Percentiles rank a stretch among this genome's conserved stretches.
Evolutionary conservation across 257 asterid species (phyloP).

Genomic region (Linderniella brevidens): DNA sequence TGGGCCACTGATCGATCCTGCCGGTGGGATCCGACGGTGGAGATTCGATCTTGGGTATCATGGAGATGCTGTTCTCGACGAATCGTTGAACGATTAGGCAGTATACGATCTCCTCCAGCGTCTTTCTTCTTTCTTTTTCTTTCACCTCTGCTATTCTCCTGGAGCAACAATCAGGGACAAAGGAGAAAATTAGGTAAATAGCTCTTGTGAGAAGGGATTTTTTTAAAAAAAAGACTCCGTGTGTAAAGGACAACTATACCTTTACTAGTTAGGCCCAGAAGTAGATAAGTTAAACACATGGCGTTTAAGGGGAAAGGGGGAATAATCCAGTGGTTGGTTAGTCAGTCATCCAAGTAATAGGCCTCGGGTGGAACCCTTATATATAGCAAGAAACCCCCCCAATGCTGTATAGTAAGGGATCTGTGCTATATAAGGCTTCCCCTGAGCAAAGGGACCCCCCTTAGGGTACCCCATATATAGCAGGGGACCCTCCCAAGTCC

Average conservation of each 20-base stretch:
- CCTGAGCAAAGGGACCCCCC: too few species aligned
- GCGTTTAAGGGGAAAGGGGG: too few species aligned
- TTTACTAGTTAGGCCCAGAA: too few species aligned
- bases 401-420: too few species aligned
- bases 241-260: not conserved
- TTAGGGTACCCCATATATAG: too few species aligned
- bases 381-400: too few species aligned
- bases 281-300: too few species aligned
- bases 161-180: conserved; percentile 17
- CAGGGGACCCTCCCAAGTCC: too few species aligned
- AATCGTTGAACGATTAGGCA: conserved; percentile 71
- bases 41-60: conserved; percentile 58
- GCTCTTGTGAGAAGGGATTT: not conserved
- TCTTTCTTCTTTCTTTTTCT: conserved; percentile 67
- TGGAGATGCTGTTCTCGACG: conserved; percentile 37
- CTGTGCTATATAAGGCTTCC: too few species aligned
- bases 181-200: conserved; percentile 3
- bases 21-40: conserved; percentile 57
- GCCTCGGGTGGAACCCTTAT: too few species aligned
- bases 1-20: conserved; percentile 76
- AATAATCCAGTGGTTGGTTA: too few species aligned
- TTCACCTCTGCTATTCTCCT: conserved; percentile 91
- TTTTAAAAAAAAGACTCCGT: not conserved
- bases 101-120: conserved; percentile 63
- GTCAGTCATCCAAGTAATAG: too few species aligned